Percentiles rank a stretch among this genome's conserved stretches.
Conservation (phyloP, 108 stramenopile genomes). For the Conticribra guillardii region DNA sequence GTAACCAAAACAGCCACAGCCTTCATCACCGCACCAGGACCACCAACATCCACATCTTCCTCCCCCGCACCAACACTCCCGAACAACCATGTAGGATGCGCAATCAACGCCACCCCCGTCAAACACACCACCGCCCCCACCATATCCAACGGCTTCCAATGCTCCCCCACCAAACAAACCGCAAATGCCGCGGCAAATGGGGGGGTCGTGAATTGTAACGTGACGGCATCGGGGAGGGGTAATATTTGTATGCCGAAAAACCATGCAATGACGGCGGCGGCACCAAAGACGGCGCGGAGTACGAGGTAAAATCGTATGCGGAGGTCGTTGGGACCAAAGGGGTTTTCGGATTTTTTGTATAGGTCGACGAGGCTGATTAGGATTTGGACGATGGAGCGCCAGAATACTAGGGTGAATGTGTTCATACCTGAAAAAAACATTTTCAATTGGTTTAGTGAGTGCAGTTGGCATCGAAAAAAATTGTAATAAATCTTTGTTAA, state of each 20-base stretch:
- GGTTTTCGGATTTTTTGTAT: conserved; percentile 8
- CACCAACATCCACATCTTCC: neutral
- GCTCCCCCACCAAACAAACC: conserved; percentile 46
- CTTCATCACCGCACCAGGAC: conserved; percentile 6
- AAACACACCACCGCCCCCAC: conserved; percentile 48
- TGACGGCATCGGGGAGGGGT: conserved; percentile 49
- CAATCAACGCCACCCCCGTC: conserved; percentile 42
- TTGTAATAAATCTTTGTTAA: too few relatives aligned
- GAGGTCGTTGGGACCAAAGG: conserved; percentile 12
- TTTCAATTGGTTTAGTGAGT: too few relatives aligned
- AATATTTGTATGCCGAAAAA: conserved; percentile 47
- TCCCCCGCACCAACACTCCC: conserved; percentile 11
- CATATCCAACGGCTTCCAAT: conserved; percentile 34
- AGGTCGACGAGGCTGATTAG: conserved; percentile 27
- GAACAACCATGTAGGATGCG: conserved; percentile 52
- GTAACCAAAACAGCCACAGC: conserved; percentile 23
- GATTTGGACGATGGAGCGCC: conserved; percentile 39
- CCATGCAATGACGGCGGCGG: conserved; percentile 43
- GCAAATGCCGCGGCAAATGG: conserved; percentile 50
- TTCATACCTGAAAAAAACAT: too few relatives aligned
- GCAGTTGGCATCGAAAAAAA: too few relatives aligned
- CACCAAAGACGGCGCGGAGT: conserved; percentile 27
- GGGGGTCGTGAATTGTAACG: conserved; percentile 50
- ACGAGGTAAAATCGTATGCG: conserved; percentile 25
- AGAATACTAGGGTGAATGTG: conserved; percentile 47